Evolutionary conservation across 139 green algal genomes (phyloP), one percentile per base, ranked within the genome.

Genomic region (Auxenochlorella pyrenoidosa): DNA sequence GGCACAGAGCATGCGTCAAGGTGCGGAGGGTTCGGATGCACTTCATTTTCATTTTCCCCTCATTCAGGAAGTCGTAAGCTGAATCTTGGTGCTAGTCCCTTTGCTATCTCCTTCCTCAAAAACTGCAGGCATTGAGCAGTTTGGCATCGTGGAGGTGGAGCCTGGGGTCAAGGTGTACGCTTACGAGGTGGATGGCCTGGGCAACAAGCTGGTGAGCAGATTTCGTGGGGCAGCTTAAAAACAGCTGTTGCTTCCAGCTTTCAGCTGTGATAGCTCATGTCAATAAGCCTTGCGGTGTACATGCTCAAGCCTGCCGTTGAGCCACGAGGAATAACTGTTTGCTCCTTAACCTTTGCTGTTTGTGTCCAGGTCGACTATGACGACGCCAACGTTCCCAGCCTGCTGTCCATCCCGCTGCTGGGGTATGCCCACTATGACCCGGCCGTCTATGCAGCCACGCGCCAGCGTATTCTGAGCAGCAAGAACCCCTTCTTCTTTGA

Each of bases 341-440:
- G 26, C 63, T 22, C 32, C 66, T 19, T 34, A 1, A 2, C 63
- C 63, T 16, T 71, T 16, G 40, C 70, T 92, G 22, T n/a, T n/a
- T n/a, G n/a, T 40, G 51, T 54, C 22, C 47, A 72, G 78, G 38
- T 58, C 44, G 87, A 92, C 70, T 92, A 92, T 82, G 93, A 96
- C 72, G 93, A 96, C 86, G 92, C 93, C 65, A 96, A 96, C 76
- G 60, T 96, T 71, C 93, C 93, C 22, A 93, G 87, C 13, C 86
- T 96, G 60, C 86, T 96, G 80, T 91, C 93, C 41, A 86, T 95
- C 28, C 93, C 93, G 5, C 71, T 95, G 75, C 82, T 96, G 72
- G 93, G 93, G 6, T 96, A 92, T 54, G 26, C 65, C 1, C 36
- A 84, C 24, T 93, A 89, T 71, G 89, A 95, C 51, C 36, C 22